Base-by-base conservation (phyloP, 192 early-diverging fungal genomes). In the Backusella luteola region DNA sequence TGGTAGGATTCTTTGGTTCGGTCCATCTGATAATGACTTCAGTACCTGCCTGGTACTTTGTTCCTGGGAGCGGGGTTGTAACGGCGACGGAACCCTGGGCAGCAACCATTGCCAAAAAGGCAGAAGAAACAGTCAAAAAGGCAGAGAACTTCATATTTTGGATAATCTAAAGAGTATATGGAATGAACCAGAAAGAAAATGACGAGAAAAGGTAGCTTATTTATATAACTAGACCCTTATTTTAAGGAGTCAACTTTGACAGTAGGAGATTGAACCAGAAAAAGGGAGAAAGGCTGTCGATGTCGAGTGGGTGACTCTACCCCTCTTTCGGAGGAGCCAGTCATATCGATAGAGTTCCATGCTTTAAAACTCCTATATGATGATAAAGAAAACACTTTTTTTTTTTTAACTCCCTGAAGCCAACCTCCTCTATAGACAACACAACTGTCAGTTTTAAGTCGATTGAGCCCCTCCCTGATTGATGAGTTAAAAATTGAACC, bases 21-120 rank as follows among this genome's bases (percentile, higher is more conserved):
- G 74, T 32, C 78, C 78, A 79, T 32, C 73, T 41, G 11, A 79
- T 79, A 36, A 75, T 75, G 6, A 36, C 66, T 52, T 79, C 78
- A 38, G 42, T 41, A 34, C 78, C 78, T 17, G 78, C 78, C 67
- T 75, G 59, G 17, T 63, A 71, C 15, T 35, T 42, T 23, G 73
- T 71, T 15, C 71, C 71, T 8, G 78, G 3, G 21, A 79, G 67
- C 6, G 78, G 78, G 4, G 78, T 59, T 6, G 78, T 79, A 3
- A 75, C 70, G 17, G 78, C 69, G 17, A 79, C 46, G 63, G 66
- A 23, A 17, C 17, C 56, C 67, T 69, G 69, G 66, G 76, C 73
- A n/a, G 42, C 38, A 41, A 75, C 71, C 26, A 53, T 35, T n/a
- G 76, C 70, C 21, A 81, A 29, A 44, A 74, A 69, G 35, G 67